Evolutionary conservation across 1,139 yeast genomes (phyloP), one percentile per base, ranked within the genome.

Genomic region (Taphrina wiesneri): DNA sequence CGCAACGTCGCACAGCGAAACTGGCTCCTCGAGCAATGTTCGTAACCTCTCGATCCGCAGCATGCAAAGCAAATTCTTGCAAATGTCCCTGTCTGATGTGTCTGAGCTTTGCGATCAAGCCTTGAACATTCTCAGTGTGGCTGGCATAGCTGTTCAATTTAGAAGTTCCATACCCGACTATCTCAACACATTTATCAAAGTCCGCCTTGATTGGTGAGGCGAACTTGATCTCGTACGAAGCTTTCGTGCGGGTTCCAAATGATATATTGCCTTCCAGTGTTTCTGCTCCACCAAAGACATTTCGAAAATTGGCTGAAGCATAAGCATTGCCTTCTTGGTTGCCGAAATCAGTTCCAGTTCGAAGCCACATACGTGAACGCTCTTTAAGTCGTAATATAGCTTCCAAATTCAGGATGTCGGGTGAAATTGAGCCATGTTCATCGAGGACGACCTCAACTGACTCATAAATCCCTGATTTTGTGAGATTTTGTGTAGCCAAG

Each of bases 241-340:
- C 84, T 69, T 84, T 83, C 2, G 96, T 92, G 68, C 88, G 85
- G 1, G 96, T 87, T 19, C 96, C 97, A 26, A 83, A 77, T 5
- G 86, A 84, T 2, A 96, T 90, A 75, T 92, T 96, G 63, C 91
- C 80, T 32, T 85, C 81, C 25, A 92, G 73, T 56, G 81, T 81
- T 74, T 93, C 99, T 7, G 93, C 97, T 1, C 96, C 97, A 0
- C 97, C 97, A 76, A 91, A 85, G 11, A 90, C 77, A 74, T 93
- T 92, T 63, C 85, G 82, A 74, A 88, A 79, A 73, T 87, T 91
- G 26, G 72, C 72, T 13, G 74, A 66, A 56, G 90, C 81, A 73
- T 90, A 90, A 1, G 97, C 97, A 74, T 89, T 96, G 32, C 97
- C 98, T 78, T 91, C 97, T 30, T 96, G 96, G 74, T 92, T 92